Evolutionary conservation across 352 stramenopile species (phyloP), one percentile per base, ranked within the genome.

Genomic region (Poterioochromonas sp.): DNA sequence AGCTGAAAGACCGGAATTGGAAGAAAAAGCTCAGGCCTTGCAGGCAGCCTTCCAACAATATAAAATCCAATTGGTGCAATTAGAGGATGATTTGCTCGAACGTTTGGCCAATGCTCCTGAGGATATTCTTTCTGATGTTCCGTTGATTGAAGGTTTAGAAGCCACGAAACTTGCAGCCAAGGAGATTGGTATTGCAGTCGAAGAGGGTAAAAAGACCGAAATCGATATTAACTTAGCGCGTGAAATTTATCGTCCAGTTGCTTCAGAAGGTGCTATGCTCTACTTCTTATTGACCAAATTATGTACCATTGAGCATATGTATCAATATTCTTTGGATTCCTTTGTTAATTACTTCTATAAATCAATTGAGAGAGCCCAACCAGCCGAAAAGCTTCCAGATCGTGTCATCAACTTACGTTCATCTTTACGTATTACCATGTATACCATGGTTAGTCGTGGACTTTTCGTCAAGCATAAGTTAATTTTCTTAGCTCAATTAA

Each of bases 391-490:
- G 58, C 83, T 96, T 0, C 88, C 93, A 76, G 84, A 87, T 77
- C 82, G 91, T 26, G 82, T 96, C 2, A 92, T 83, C 8, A 92
- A 91, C 76, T 82, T 97, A 26, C 95, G 93, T 63, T 89, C 95
- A 53, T 94, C 84, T 0, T 90, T 90, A 64, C 96, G 91, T 26
- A 93, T 93, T 71, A 92, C 87, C 41, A 81, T 97, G 35, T 97
- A 97, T 82, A 87, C 88, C 40, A 96, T 95, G 79, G 91, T 96
- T 68, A 96, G 91, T 76, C 87, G 91, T 1, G 94, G 89, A 11
- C 84, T 97, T 3, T 97, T 97, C 80, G 92, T 96, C 80, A 85
- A 91, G 51, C 90, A 97, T 88, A 97, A 97, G 79, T 85, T 97
- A 0, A 80, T 97, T 5, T 95, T 96, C 79, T 94, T 88, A 0